phyloP scores from a whole-genome alignment of 176 grass and related monocot genomes.

The Tillandsia leiboldiana region DNA sequence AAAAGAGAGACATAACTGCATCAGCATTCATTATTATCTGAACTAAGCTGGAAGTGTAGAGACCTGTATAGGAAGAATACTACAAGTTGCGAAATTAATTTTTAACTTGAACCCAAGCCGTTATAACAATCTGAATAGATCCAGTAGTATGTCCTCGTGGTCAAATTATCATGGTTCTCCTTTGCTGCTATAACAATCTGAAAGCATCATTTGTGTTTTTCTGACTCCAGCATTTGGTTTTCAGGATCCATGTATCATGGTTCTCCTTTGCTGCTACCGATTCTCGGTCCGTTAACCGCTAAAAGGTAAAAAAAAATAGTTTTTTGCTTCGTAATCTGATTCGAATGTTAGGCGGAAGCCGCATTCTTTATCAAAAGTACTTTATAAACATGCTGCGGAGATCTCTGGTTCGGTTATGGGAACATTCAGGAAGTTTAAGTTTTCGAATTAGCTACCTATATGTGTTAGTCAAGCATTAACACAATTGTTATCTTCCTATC shows the following conservation, averaged over 20 bases:
- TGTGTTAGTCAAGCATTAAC: slow-evolving; percentile 10
- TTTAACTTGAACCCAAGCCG: no score
- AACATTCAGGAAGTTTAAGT: not conserved
- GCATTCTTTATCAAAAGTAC: slow-evolving; percentile 3
- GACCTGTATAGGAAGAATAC: not conserved
- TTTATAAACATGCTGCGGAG: not conserved
- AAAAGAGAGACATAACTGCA: no score
- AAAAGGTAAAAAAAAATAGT: slow-evolving; percentile 35
- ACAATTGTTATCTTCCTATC: slow-evolving; percentile 24
- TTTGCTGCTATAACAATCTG: no score
- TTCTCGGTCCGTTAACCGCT: slow-evolving; percentile 66
- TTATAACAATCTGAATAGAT: no score
- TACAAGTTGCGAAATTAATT: not conserved
- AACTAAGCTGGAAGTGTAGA: no score
- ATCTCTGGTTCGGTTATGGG: no score
- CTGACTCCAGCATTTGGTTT: slow-evolving; percentile 17
- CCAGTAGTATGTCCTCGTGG: no score
- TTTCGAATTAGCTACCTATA: not conserved
- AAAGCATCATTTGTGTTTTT: slow-evolving; percentile 3
- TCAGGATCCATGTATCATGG: slow-evolving; percentile 97
- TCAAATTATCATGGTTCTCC: no score
- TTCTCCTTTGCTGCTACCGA: slow-evolving; percentile 68
- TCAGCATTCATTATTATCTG: no score
- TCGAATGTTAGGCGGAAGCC: not conserved
- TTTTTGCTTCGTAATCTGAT: not conserved